phyloP scores from a whole-genome alignment of 345 rosid species.

The Ceriops zippeliana region DNA sequence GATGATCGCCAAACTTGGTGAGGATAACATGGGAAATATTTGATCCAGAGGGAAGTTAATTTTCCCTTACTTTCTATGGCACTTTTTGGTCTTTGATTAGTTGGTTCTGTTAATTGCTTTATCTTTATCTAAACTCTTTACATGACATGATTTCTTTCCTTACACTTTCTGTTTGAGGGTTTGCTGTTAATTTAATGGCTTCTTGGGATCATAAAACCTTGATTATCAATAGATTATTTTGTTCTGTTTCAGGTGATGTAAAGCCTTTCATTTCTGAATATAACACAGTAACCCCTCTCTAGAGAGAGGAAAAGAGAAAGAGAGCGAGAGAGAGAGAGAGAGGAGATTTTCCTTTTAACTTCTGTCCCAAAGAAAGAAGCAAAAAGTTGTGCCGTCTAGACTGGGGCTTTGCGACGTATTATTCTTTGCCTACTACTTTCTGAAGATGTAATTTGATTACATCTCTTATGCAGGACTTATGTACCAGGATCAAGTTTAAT shows the following conservation, averaged over 20 bases:
- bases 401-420: conserved; percentile 24
- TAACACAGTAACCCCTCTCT: background rate
- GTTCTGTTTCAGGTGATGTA: background rate
- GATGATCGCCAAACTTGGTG: conserved; percentile 27
- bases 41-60: conserved; percentile 22
- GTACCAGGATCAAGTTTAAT: conserved; percentile 20
- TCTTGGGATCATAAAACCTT: background rate
- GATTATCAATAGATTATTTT: background rate
- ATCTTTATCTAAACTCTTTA: background rate
- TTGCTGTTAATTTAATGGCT: background rate
- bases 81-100: background rate
- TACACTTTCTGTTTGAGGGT: background rate
- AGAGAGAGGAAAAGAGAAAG: background rate
- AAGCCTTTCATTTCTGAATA: background rate
- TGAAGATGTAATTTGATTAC: conserved; percentile 4
- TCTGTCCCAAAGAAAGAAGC: conserved; percentile 45
- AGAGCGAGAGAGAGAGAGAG: background rate
- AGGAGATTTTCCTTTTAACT: conserved; percentile 14
- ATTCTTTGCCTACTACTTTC: conserved; percentile 22
- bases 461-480: conserved; percentile 7
- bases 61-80: background rate
- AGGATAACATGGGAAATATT: conserved; percentile 36
- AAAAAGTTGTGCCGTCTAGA: conserved; percentile 31
- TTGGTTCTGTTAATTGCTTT: background rate
- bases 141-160: background rate